These are phyloP conservation scores for Pseudonectria buxi DNA, from an alignment of 2,329 filamentous ascomycete genomes.

Conservation along the genomic window DNA sequence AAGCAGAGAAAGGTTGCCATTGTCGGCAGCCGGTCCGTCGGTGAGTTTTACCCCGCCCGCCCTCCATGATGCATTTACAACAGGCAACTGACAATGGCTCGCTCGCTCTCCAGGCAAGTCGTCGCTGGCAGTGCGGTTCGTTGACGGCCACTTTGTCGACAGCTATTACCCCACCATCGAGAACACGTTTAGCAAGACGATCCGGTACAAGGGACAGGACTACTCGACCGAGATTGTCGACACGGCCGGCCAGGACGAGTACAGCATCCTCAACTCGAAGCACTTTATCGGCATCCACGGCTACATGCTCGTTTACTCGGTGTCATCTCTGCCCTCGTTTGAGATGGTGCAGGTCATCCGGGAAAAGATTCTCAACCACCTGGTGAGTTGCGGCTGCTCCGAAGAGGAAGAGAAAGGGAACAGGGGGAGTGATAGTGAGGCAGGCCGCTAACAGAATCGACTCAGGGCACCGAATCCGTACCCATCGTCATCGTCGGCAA, in stretches of 20 bases:
- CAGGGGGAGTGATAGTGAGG: slow-evolving; percentile 1
- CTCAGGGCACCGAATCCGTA: slow-evolving; percentile 80
- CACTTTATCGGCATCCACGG: slow-evolving; percentile 99
- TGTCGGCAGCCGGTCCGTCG: slow-evolving; percentile 86
- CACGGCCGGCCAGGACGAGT: slow-evolving; percentile 97
- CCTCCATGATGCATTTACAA: not conserved
- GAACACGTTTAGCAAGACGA: slow-evolving; percentile 96
- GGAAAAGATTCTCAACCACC: slow-evolving; percentile 94
- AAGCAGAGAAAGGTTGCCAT: slow-evolving; percentile 96
- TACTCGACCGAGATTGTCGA: slow-evolving; percentile 97
- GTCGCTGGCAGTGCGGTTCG: slow-evolving; percentile 91
- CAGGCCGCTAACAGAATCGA: not conserved
- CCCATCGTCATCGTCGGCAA: slow-evolving; percentile 94
- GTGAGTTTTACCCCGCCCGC: slow-evolving; percentile 27
- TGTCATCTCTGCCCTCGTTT: slow-evolving; percentile 86
- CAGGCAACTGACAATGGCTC: slow-evolving; percentile 3
- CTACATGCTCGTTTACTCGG: slow-evolving; percentile 98
- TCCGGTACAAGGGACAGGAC: slow-evolving; percentile 87
- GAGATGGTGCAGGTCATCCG: slow-evolving; percentile 96
- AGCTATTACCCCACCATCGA: slow-evolving; percentile 99
- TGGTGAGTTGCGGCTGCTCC: slow-evolving; percentile 61
- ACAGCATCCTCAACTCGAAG: slow-evolving; percentile 96
- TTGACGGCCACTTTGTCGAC: slow-evolving; percentile 97
- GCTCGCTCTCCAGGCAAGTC: slow-evolving; percentile 67
- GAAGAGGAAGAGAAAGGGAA: slow-evolving; percentile 1